phyloP scores from a whole-genome alignment of 805 yeast genomes.

The Cyberlindnera euphorbiae region DNA sequence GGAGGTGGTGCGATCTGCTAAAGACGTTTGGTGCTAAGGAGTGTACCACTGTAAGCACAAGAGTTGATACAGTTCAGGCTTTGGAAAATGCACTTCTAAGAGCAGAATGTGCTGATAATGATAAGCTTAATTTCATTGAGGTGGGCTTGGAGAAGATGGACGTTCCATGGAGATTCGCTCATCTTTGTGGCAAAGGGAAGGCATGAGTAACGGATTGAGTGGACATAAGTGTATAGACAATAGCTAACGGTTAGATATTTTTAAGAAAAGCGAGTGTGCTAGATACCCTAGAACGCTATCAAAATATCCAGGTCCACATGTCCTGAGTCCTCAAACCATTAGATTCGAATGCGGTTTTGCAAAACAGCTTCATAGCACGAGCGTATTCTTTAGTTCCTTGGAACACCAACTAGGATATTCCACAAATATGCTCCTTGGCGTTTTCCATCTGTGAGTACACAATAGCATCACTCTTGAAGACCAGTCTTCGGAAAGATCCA shows the following conservation, averaged over 20 bases:
- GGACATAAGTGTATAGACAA: no score
- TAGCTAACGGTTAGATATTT: no score
- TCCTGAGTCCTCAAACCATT: no score
- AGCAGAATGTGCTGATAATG: conserved; percentile 28
- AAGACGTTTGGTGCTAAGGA: conserved; percentile 52
- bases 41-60: conserved; percentile 36
- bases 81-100: conserved; percentile 7
- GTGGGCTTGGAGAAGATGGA: conserved; percentile 55
- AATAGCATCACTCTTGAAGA: neutral
- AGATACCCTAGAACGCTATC: no score
- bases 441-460: neutral
- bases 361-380: neutral
- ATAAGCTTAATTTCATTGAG: conserved; percentile 50
- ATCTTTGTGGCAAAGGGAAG: conserved; percentile 9
- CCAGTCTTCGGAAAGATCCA: conserved; percentile 1
- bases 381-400: conserved; percentile 6
- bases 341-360: neutral
- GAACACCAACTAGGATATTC: conserved; percentile 11
- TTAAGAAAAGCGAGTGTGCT: no score
- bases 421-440: conserved; percentile 1
- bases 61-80: conserved; percentile 33
- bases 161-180: conserved; percentile 40
- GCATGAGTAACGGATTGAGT: no score
- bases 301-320: no score
- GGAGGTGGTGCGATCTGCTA: conserved; percentile 47